Evolutionary conservation across 2,329 filamentous ascomycete genomes (phyloP), one percentile per base, ranked within the genome.

Genomic region (Aspergillus pseudotamarii): DNA sequence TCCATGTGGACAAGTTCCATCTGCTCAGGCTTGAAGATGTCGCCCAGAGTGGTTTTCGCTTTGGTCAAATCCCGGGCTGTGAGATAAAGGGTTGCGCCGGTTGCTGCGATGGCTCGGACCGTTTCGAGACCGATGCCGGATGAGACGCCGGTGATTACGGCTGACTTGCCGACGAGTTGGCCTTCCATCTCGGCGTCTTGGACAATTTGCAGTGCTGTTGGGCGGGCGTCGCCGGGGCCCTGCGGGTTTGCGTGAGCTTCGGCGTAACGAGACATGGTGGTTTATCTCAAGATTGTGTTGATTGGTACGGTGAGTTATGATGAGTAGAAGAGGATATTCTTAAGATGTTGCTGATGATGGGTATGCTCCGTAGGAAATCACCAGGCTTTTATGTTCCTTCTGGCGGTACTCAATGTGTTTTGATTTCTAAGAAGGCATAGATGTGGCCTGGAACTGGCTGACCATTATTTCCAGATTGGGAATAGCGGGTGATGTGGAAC

Each of bases 61-160:
- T 78, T 80, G 12, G 62, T 59, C 1, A 78, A 45, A 57, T 80
- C 68, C 2, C 80, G 70, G 0, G 72, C 79, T 1, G 75, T 73
- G 1, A 78, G 65, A 59, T 75, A 79, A 10, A 82, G 62, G 1
- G 63, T 75, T 0, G 77, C 79, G 6, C 62, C 67, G 28, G 64
- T 71, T n/a, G 75, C 70, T 19, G 75, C 69, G 34, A 85, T 73
- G 1, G 82, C 82, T n/a, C 76, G 73, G 1, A 75, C 80, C 8
- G 80, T 82, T 63, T 83, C 78, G 23, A 79, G 64, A 9, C 82
- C 82, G 26, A 83, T 70, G 4, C 81, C 82, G 11, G 78, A 73
- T 14, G 67, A 69, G 12, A 51, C 53, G 2, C 67, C 67, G 28
- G 67, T 69, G 45, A 67, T 64, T 1, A 69, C 28, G 28, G 59